Percentiles rank a stretch among this genome's conserved stretches.
Evolutionary conservation across 176 grass and related monocot genomes (phyloP).

Genomic region (Oryza longistaminata): DNA sequence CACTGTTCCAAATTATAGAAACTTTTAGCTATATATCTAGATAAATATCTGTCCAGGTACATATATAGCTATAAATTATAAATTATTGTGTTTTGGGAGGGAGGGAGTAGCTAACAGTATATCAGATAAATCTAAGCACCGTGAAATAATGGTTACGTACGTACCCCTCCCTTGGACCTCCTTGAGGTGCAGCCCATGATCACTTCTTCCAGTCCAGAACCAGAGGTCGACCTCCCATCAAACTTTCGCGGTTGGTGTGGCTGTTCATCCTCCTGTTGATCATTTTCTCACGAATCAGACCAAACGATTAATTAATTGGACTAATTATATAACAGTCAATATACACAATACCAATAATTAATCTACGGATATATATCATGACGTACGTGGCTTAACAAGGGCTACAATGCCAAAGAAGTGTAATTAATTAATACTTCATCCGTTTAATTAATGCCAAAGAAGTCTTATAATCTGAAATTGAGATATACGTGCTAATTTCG

Average conservation of each 20-base stretch:
- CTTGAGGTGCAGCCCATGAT: constrained; percentile 73
- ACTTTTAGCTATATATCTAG: no score
- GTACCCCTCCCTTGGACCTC: constrained; percentile 61
- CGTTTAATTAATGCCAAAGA: not conserved
- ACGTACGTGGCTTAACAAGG: not conserved
- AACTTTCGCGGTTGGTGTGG: constrained; percentile 53
- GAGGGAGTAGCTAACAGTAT: no score
- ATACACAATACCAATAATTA: no score
- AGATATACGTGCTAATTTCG: not conserved
- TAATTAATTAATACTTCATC: no score
- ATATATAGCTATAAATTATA: no score
- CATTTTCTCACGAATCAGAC: constrained; percentile 9
- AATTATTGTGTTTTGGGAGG: no score
- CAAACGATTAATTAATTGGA: not conserved
- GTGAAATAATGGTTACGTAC: constrained; percentile 49
- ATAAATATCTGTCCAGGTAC: no score
- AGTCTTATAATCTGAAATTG: no score
- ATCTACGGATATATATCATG: not conserved
- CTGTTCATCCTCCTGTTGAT: constrained; percentile 35
- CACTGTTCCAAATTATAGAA: no score
- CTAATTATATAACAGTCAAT: not conserved
- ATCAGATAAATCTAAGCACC: no score
- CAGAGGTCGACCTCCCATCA: constrained; percentile 38
- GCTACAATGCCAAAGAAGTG: not conserved
- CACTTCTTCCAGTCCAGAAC: constrained; percentile 70